Percentiles rank a stretch among this genome's conserved stretches.
Evolutionary conservation across 75 land plant genomes (phyloP).

Genomic region (Cryptomeria japonica): DNA sequence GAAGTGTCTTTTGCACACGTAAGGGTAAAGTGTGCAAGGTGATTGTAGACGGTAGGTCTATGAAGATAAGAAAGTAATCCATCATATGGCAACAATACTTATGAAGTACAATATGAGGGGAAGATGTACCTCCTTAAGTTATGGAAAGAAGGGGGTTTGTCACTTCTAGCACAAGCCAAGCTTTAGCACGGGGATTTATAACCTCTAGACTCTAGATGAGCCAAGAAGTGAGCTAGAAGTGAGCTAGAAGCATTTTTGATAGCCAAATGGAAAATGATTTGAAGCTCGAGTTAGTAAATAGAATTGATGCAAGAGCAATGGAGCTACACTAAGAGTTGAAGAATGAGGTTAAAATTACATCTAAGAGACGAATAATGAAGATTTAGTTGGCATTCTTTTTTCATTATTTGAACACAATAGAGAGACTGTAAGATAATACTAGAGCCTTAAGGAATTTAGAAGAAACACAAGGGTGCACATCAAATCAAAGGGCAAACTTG

Average conservation of each 20-base stretch:
- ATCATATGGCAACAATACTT: too few relatives aligned
- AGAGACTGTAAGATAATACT: constrained; percentile 25
- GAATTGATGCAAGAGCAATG: constrained; percentile 8
- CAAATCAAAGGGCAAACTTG: constrained; percentile 4
- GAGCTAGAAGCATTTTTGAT: constrained; percentile 69
- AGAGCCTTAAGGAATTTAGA: constrained; percentile 22
- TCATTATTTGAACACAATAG: constrained; percentile 64
- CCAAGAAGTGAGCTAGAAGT: too few relatives aligned
- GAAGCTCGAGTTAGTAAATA: not conserved
- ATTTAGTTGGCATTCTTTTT: constrained; percentile 47
- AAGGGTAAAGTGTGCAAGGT: too few relatives aligned
- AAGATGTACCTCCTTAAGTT: too few relatives aligned
- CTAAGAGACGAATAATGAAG: constrained; percentile 34
- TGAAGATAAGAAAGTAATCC: too few relatives aligned
- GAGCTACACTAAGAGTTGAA: not conserved
- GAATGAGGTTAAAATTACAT: constrained; percentile 18
- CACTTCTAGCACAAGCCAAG: too few relatives aligned
- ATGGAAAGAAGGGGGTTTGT: too few relatives aligned
- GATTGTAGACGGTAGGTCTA: too few relatives aligned
- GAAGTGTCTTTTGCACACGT: too few relatives aligned
- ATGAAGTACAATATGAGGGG: too few relatives aligned
- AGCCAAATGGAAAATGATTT: constrained; percentile 16
- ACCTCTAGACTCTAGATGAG: too few relatives aligned
- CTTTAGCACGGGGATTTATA: too few relatives aligned
- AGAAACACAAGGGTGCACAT: constrained; percentile 7